Percentiles rank a stretch among this genome's conserved stretches.
Evolutionary conservation across 2,329 filamentous ascomycete genomes (phyloP).

Genomic region (Myriosclerotinia duriaeana): DNA sequence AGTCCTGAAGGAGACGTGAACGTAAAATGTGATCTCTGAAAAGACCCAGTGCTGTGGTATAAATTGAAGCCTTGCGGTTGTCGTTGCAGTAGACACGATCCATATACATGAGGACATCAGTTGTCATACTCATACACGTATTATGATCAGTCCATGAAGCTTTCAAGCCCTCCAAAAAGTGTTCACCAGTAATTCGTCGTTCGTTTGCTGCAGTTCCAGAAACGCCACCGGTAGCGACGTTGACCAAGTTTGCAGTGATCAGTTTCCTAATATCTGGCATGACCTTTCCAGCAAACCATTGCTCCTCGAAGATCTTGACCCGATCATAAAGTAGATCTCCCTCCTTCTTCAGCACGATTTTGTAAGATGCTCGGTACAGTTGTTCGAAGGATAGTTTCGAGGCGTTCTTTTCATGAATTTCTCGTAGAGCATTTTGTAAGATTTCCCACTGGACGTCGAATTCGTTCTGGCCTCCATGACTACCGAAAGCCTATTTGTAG

Average conservation of each 20-base stretch:
- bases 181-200: slow-evolving; percentile 75
- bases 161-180: slow-evolving; percentile 74
- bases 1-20: slow-evolving; percentile 50
- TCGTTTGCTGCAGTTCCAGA: slow-evolving; percentile 70
- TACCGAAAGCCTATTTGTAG: slow-evolving; percentile 50
- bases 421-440: slow-evolving; percentile 72
- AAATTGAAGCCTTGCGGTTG: slow-evolving; percentile 73
- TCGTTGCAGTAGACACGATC: slow-evolving; percentile 81
- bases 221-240: slow-evolving; percentile 56
- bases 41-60: slow-evolving; percentile 77
- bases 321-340: slow-evolving; percentile 77
- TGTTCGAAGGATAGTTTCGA: slow-evolving; percentile 91
- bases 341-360: slow-evolving; percentile 86
- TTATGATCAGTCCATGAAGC: slow-evolving; percentile 86
- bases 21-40: slow-evolving; percentile 85
- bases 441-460: slow-evolving; percentile 84
- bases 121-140: slow-evolving; percentile 92
- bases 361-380: slow-evolving; percentile 90
- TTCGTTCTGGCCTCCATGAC: slow-evolving; percentile 62
- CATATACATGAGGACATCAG: slow-evolving; percentile 97
- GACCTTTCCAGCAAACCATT: slow-evolving; percentile 76
- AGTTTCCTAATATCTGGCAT: slow-evolving; percentile 67
- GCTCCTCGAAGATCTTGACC: slow-evolving; percentile 76
- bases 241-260: slow-evolving; percentile 67
- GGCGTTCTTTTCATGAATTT: slow-evolving; percentile 91